Conservation (phyloP, 768 basidiomycete genomes). For the Rhizopogon sp. region DNA sequence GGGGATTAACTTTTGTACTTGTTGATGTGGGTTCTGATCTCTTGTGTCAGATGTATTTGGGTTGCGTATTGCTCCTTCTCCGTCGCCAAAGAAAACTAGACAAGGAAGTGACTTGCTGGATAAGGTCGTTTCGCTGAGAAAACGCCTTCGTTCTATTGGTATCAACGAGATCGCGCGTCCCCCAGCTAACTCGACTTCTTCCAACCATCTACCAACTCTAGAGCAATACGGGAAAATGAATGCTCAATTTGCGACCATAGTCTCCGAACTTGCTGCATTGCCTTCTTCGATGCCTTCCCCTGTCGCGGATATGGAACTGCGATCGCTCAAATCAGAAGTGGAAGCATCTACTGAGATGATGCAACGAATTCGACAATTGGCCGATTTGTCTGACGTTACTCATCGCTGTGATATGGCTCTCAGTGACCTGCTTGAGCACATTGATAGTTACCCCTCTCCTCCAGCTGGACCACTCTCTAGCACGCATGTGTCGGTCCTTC, state of each 20-base stretch:
- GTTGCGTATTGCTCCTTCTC: constrained; percentile 31
- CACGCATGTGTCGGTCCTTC: constrained; percentile 35
- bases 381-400: constrained; percentile 43
- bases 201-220: constrained; percentile 46
- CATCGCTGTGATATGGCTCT: constrained; percentile 66
- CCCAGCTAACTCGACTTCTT: constrained; percentile 21
- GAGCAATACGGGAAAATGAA: constrained; percentile 44
- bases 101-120: constrained; percentile 43
- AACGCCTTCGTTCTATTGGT: constrained; percentile 54
- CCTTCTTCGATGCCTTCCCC: constrained; percentile 37
- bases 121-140: constrained; percentile 50
- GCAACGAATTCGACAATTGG: constrained; percentile 49
- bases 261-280: constrained; percentile 40
- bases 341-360: constrained; percentile 44
- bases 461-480: constrained; percentile 50
- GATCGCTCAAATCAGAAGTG: constrained; percentile 57
- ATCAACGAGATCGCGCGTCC: constrained; percentile 53
- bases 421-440: constrained; percentile 80
- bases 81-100: constrained; percentile 28
- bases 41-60: constrained; percentile 54
- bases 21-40: constrained; percentile 2
- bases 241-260: constrained; percentile 41
- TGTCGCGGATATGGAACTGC: constrained; percentile 52
- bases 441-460: constrained; percentile 74
- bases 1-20: neutral